Percentiles rank a stretch among this genome's conserved stretches.
Evolutionary conservation across 495 filamentous ascomycete genomes (phyloP).

Genomic region (Wilcoxina mikolae): DNA sequence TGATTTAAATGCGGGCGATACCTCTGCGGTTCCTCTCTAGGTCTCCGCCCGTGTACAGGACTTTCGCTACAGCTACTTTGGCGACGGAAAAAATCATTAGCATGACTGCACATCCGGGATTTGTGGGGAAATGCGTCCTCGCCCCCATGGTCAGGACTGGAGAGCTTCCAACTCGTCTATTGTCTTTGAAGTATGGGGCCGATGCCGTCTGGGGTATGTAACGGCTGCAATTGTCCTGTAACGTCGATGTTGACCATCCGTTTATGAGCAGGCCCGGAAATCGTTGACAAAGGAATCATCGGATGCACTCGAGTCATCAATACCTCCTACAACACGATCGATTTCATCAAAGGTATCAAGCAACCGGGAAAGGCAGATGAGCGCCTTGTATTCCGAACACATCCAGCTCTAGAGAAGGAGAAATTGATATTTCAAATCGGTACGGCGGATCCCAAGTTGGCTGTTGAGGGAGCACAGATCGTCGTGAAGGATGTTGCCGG

Average conservation of each 20-base stretch:
- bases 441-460: constrained; percentile 61
- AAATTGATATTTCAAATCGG: constrained; percentile 83
- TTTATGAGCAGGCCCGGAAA: constrained; percentile 64
- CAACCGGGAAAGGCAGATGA: constrained; percentile 35
- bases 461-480: constrained; percentile 66
- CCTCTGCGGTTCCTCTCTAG: not conserved
- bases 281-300: constrained; percentile 77
- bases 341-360: constrained; percentile 42
- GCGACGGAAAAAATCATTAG: not conserved
- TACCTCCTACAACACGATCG: constrained; percentile 56
- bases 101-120: constrained; percentile 9
- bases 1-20: not conserved
- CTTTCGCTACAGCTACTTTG: not conserved
- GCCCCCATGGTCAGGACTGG: constrained; percentile 96
- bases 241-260: constrained; percentile 7
- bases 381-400: constrained; percentile 61
- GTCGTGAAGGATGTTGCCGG: constrained; percentile 78
- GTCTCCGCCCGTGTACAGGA: not conserved
- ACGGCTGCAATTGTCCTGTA: too few relatives aligned
- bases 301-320: constrained; percentile 66
- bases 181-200: constrained; percentile 85
- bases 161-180: constrained; percentile 74
- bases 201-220: constrained; percentile 80
- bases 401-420: constrained; percentile 55
- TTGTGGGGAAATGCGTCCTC: constrained; percentile 64